Percentiles rank a stretch among this genome's conserved stretches.
Evolutionary conservation across 495 filamentous ascomycete genomes (phyloP).

Genomic region (Zalerion maritima): DNA sequence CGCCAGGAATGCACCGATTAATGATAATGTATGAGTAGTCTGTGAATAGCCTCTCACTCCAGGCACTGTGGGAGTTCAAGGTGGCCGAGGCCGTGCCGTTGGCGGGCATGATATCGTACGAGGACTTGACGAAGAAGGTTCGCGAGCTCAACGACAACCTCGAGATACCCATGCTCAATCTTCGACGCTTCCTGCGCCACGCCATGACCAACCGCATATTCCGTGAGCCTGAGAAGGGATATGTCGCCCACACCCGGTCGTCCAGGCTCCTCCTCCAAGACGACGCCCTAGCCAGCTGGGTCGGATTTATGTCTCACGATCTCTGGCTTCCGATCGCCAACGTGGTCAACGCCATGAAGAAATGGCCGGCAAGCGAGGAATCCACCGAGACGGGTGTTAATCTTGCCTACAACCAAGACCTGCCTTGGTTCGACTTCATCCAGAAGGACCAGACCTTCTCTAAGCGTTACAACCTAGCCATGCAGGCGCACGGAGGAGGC

Average conservation of each 20-base stretch:
- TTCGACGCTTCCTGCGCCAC: conserved; percentile 30
- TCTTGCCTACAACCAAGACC: conserved; percentile 16
- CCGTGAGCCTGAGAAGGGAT: conserved; percentile 21
- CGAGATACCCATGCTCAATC: conserved; percentile 11
- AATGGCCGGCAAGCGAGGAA: conserved; percentile 18
- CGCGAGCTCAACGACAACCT: conserved; percentile 10
- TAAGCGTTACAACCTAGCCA: conserved; percentile 12
- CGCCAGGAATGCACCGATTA: conserved; percentile 4
- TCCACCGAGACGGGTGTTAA: conserved; percentile 25
- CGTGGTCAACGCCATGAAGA: conserved; percentile 15
- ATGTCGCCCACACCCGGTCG: conserved; percentile 18
- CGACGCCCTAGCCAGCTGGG: conserved; percentile 17
- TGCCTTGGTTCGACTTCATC: conserved; percentile 21
- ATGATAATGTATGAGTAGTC: conserved; percentile 7
- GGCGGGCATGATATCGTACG: conserved; percentile 19
- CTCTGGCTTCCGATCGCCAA: conserved; percentile 16
- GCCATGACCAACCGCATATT: conserved; percentile 33
- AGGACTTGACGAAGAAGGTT: conserved; percentile 18
- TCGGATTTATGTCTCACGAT: conserved; percentile 24
- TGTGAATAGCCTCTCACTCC: conserved; percentile 11
- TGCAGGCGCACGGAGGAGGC: conserved; percentile 12
- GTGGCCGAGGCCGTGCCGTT: conserved; percentile 21
- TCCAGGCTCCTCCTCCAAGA: conserved; percentile 19
- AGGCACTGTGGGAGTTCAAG: conserved; percentile 14
- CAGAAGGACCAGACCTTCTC: conserved; percentile 8